Conservation (phyloP, 2,329 filamentous ascomycete genomes). For the Sporothrix curviconia region DNA sequence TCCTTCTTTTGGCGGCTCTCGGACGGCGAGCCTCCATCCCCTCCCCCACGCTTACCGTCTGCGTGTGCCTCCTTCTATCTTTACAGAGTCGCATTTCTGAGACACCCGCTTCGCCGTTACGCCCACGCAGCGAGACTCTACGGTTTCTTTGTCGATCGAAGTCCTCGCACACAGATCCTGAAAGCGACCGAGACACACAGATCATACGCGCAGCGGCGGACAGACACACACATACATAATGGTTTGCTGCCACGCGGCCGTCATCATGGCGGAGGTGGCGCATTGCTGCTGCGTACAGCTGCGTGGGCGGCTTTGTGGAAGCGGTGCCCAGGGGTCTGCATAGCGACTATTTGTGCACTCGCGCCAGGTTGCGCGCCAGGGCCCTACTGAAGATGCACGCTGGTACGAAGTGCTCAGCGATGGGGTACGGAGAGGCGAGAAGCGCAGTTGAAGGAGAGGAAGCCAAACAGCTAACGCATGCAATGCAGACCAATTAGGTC, state of each 20-base stretch:
- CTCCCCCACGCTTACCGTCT: background rate
- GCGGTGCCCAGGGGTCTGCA: slow-evolving; percentile 44
- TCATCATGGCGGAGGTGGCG: slow-evolving; percentile 22
- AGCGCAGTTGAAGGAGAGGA: no score
- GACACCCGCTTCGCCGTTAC: background rate
- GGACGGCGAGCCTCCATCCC: background rate
- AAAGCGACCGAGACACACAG: background rate
- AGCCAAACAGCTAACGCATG: no score
- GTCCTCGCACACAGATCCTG: no score
- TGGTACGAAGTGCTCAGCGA: no score
- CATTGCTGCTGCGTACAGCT: slow-evolving; percentile 26
- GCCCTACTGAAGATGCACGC: slow-evolving; percentile 94
- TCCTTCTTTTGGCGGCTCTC: background rate
- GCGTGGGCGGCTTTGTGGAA: slow-evolving; percentile 36
- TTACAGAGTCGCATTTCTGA: background rate
- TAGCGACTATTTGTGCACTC: slow-evolving; percentile 85
- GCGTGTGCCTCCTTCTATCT: background rate
- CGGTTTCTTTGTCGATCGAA: no score
- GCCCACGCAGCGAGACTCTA: no score
- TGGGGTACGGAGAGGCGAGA: no score
- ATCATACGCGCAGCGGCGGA: no score
- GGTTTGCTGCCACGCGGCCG: slow-evolving; percentile 10
- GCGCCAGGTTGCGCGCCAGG: slow-evolving; percentile 73
- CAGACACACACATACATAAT: background rate
- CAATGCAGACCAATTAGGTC: no score